These are phyloP conservation scores for Tylopilus sp. DNA, from an alignment of 1,284 basidiomycete species.

Conservation along the genomic window DNA sequence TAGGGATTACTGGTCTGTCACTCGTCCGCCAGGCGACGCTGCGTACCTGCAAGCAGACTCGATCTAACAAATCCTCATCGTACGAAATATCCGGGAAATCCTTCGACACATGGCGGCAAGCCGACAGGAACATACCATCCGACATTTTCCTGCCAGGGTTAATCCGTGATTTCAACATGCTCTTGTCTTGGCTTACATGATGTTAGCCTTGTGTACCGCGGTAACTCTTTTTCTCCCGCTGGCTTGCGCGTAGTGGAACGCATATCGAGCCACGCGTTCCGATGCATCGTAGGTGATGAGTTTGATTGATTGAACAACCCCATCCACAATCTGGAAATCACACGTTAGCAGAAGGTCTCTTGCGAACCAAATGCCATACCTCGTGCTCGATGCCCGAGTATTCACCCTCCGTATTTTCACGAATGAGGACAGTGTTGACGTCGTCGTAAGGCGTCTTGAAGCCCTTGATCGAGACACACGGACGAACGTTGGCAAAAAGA, in stretches of 20 bases:
- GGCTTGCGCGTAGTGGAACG: conserved; percentile 93
- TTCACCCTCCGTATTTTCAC: conserved; percentile 99
- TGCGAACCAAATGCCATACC: conserved; percentile 39
- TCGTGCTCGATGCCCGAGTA: conserved; percentile 99
- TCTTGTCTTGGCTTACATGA: conserved; percentile 65
- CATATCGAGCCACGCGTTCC: conserved; percentile 96
- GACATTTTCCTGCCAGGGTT: conserved; percentile 83
- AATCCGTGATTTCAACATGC: conserved; percentile 9
- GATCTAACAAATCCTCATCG: conserved; percentile 96
- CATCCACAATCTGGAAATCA: conserved; percentile 73
- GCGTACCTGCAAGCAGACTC: conserved; percentile 85
- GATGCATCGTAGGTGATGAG: conserved; percentile 99
- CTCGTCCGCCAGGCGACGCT: not conserved
- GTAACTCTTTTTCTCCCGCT: conserved; percentile 90
- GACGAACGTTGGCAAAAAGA: conserved; percentile 97
- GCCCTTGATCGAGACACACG: conserved; percentile 92
- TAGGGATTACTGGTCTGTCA: conserved; percentile 3
- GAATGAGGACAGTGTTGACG: conserved; percentile 96
- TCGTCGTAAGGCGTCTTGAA: conserved; percentile 99
- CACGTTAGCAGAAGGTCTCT: conserved; percentile 13
- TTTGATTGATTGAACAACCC: conserved; percentile 99
- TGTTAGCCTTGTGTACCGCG: conserved; percentile 99
- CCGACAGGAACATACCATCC: conserved; percentile 98
- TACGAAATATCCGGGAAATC: conserved; percentile 93
- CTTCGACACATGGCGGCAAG: conserved; percentile 94